These are phyloP conservation scores for Huntiella moniliformis DNA, from an alignment of 2,329 filamentous ascomycete species.

Conservation along the genomic window DNA sequence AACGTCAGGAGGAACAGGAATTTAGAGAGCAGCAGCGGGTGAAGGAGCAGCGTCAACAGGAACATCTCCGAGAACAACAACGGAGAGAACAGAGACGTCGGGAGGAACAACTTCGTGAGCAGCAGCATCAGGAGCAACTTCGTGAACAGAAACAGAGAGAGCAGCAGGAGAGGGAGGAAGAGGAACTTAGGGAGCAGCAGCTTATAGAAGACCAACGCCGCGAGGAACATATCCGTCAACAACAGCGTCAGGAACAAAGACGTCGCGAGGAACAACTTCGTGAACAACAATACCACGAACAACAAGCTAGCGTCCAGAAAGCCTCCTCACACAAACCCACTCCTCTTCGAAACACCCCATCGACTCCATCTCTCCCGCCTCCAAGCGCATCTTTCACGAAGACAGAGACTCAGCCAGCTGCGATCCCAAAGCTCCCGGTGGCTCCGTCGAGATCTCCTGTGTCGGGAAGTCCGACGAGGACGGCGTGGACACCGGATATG, in stretches of 20 bases:
- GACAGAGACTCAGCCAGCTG: neutral
- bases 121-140: neutral
- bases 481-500: constrained; percentile 59
- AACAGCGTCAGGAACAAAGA: too few species aligned
- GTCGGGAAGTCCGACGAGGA: constrained; percentile 14
- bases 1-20: constrained; percentile 6
- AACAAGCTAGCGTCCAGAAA: constrained; percentile 8
- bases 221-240: too few species aligned
- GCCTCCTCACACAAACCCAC: neutral
- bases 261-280: constrained; percentile 5
- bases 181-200: too few species aligned
- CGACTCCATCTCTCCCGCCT: constrained; percentile 18
- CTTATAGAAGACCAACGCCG: too few species aligned
- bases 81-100: neutral
- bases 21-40: constrained; percentile 8
- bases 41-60: constrained; percentile 10
- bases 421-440: constrained; percentile 13
- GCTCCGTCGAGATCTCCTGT: neutral
- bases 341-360: neutral
- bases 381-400: constrained; percentile 16
- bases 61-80: neutral
- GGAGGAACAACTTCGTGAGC: neutral
- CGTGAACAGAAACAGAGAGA: constrained; percentile 3
- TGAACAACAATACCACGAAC: constrained; percentile 9
- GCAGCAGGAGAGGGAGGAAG: too few species aligned